Evolutionary conservation across 257 asterid species (phyloP).

Genomic region (Leonotis leonurus): DNA sequence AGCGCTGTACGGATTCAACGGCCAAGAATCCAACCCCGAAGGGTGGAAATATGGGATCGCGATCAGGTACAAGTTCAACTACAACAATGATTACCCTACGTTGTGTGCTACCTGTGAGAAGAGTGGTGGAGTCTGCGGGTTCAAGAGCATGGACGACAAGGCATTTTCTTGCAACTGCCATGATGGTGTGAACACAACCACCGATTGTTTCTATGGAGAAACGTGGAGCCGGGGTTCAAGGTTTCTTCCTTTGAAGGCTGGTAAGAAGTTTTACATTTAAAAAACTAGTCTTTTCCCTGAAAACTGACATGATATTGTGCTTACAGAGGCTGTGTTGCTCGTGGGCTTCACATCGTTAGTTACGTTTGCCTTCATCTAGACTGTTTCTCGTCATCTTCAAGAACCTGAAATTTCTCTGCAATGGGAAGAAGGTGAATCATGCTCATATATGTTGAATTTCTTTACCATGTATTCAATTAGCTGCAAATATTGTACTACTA

Average conservation of each 20-base stretch:
- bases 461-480: constrained; percentile 9
- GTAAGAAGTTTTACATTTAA: constrained; percentile 18
- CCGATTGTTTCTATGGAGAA: constrained; percentile 48
- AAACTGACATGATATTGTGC: constrained; percentile 2
- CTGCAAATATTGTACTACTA: constrained; percentile 6
- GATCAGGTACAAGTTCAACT: constrained; percentile 62
- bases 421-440: not conserved
- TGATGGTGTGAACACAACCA: constrained; percentile 52
- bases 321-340: constrained; percentile 37
- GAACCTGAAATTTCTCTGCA: constrained; percentile 13
- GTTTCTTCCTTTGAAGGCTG: constrained; percentile 29
- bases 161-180: constrained; percentile 64
- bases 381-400: constrained; percentile 14
- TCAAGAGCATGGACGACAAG: constrained; percentile 27
- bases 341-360: constrained; percentile 25
- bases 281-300: not conserved
- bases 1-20: constrained; percentile 50
- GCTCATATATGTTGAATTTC: not conserved
- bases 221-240: constrained; percentile 42
- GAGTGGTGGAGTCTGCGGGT: constrained; percentile 78
- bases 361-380: constrained; percentile 28
- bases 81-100: constrained; percentile 58
- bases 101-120: constrained; percentile 68
- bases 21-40: constrained; percentile 44
- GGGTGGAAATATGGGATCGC: constrained; percentile 75